Evolutionary conservation across 352 stramenopile species (phyloP).

Genomic region (Pythium guiyangense): DNA sequence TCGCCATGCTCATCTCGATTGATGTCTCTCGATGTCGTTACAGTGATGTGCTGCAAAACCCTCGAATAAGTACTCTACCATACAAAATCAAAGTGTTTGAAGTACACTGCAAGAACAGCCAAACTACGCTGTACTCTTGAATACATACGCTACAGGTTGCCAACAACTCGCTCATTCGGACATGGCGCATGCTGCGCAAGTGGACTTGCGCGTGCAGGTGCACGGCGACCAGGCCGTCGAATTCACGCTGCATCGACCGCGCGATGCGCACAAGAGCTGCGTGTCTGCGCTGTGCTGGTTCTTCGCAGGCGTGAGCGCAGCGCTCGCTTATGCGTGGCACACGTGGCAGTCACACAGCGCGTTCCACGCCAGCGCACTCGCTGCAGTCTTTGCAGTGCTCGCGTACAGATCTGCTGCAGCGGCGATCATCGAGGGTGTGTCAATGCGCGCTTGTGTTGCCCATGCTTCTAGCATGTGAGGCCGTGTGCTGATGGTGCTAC

Average conservation of each 20-base stretch:
- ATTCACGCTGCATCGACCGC: slow-evolving; percentile 32
- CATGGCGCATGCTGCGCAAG: slow-evolving; percentile 11
- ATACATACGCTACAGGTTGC: not conserved
- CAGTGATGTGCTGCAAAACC: too few relatives aligned
- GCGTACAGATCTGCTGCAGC: slow-evolving; percentile 1
- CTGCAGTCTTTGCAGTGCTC: slow-evolving; percentile 4
- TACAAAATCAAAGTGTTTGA: too few relatives aligned
- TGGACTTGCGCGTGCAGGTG: slow-evolving; percentile 44
- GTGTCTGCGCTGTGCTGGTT: not conserved
- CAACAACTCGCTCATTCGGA: not conserved
- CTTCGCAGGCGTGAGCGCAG: not conserved
- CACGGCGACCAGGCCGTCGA: slow-evolving; percentile 50
- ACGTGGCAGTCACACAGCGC: slow-evolving; percentile 9
- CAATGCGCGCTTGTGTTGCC: not conserved
- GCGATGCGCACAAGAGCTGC: not conserved
- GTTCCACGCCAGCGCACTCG: not conserved
- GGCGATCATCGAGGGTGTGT: slow-evolving; percentile 8
- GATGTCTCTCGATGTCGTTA: too few relatives aligned
- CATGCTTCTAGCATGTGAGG: not conserved
- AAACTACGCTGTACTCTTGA: too few relatives aligned
- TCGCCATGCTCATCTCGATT: slow-evolving; percentile 2
- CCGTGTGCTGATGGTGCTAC: not conserved
- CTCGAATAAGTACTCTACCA: too few relatives aligned
- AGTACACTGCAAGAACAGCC: too few relatives aligned
- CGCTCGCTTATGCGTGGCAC: slow-evolving; percentile 14